Evolutionary conservation across 345 rosid genomes (phyloP), one percentile per base, ranked within the genome.

Genomic region (Eucalyptus dawsonii): DNA sequence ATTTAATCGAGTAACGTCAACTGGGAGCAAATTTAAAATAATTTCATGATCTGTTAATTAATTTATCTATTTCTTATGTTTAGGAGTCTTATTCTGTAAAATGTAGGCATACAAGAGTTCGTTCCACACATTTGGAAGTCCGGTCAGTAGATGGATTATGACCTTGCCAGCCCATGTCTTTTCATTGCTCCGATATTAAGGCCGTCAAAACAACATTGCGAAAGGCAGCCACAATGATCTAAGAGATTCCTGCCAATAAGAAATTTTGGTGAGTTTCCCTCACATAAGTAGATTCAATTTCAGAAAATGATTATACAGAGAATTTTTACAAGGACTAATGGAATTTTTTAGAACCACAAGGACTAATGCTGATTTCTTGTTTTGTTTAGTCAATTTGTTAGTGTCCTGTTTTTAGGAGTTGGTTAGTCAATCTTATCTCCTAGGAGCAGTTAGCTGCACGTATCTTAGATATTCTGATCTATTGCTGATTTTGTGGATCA

Each of bases 161-260:
- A 91, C 99, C 99, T 93, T 98, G 99, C 99, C 99, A 98, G 81
- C 99, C 98, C 99, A 98, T 98, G 15, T 97, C 98, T 93, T 98
- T 98, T 99, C 99, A 98, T 88, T 97, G 99, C 91, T 96, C 97
- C 50, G 99, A 95, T 80, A 97, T 94, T 92, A 95, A 87, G 89
- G 98, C 96, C 56, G 88, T 93, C 87, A 98, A 91, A 88, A 87
- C 86, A 91, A 94, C 92, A 91, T 94, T 91, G 7, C 98, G 99
- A 92, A 92, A 96, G 72, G 99, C 95, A 40, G 88, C 98, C 99
- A 97, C 93, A 97, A 93, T 86, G 94, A 92, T 93, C 89, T 94
- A 44, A 98, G 96, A 87, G 99, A 95, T 92, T 96, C 95, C 99
- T 98, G 93, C 67, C 91, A 90, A 89, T 27, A 31, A 50, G 50